Conservation (phyloP, 805 yeast species). For the Wickerhamiella lipophila region DNA sequence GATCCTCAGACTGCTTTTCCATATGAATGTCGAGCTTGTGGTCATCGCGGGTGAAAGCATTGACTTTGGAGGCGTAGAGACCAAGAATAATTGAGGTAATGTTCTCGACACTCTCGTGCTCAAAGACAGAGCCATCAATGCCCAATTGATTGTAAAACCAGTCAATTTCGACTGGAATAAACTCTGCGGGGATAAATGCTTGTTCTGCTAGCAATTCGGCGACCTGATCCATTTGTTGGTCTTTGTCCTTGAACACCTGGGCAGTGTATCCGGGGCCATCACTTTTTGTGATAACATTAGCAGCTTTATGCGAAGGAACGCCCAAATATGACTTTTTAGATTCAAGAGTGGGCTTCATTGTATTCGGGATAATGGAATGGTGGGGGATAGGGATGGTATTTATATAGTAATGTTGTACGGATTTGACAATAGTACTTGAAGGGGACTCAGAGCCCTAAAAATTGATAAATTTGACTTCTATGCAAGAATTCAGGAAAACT, state of each 20-base stretch:
- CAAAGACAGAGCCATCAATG: constrained; percentile 84
- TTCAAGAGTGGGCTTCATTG: constrained; percentile 2
- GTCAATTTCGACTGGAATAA: constrained; percentile 72
- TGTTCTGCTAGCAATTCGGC: constrained; percentile 66
- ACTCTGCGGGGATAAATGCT: constrained; percentile 79
- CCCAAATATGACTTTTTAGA: constrained; percentile 20
- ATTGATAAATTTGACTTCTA: neutral
- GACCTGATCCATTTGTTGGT: constrained; percentile 65
- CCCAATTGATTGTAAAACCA: constrained; percentile 86
- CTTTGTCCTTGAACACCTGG: constrained; percentile 66
- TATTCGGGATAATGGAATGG: neutral
- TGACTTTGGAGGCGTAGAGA: constrained; percentile 82
- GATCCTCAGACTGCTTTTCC: constrained; percentile 66
- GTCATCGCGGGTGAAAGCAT: constrained; percentile 60
- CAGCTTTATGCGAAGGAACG: constrained; percentile 23
- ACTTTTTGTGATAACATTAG: constrained; percentile 17
- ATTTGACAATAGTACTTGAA: neutral
- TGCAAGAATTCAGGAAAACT: neutral
- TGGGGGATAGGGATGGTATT: neutral
- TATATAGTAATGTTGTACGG: neutral
- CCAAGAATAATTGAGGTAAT: constrained; percentile 79
- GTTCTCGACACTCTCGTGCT: constrained; percentile 66
- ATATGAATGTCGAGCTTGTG: constrained; percentile 56
- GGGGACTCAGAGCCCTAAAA: neutral
- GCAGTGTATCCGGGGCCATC: constrained; percentile 49